phyloP scores from a whole-genome alignment of 2,329 filamentous ascomycete species.

The Trichoderma asperellum region DNA sequence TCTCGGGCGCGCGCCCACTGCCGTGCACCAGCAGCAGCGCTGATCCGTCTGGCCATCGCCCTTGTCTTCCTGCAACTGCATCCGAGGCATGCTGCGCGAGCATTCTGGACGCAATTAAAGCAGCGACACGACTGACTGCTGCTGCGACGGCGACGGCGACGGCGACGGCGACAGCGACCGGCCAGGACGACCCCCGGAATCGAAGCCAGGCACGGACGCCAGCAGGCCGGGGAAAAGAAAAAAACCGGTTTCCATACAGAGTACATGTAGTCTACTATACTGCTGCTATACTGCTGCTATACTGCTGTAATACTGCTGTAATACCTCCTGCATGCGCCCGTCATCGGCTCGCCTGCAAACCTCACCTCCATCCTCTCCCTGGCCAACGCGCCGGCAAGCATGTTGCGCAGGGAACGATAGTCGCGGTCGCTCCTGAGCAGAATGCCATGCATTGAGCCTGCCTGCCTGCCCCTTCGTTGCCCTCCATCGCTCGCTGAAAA shows the following conservation, averaged over 20 bases:
- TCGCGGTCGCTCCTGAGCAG: conserved; percentile 7
- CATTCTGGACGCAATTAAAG: background rate
- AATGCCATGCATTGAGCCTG: conserved; percentile 23
- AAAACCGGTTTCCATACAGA: background rate
- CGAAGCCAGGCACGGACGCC: background rate
- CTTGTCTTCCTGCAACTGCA: background rate
- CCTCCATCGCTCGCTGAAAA: conserved; percentile 41
- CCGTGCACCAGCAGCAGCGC: conserved; percentile 16
- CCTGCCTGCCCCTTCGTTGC: background rate
- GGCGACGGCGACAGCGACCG: background rate
- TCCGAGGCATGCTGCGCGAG: background rate
- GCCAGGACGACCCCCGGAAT: background rate
- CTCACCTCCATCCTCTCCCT: background rate
- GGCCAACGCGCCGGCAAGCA: background rate
- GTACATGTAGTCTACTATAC: background rate
- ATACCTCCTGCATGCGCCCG: background rate
- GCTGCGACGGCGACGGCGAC: too few relatives aligned
- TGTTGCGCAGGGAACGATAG: conserved; percentile 18
- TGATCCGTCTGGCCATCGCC: conserved; percentile 1
- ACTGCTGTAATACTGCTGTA: too few relatives aligned
- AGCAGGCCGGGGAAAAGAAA: background rate
- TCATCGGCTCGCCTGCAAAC: background rate
- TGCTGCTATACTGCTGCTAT: too few relatives aligned
- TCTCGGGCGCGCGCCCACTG: conserved; percentile 1
- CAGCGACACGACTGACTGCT: background rate